phyloP scores from a whole-genome alignment of 2,329 filamentous ascomycete species.

The Anthostomella pinea region DNA sequence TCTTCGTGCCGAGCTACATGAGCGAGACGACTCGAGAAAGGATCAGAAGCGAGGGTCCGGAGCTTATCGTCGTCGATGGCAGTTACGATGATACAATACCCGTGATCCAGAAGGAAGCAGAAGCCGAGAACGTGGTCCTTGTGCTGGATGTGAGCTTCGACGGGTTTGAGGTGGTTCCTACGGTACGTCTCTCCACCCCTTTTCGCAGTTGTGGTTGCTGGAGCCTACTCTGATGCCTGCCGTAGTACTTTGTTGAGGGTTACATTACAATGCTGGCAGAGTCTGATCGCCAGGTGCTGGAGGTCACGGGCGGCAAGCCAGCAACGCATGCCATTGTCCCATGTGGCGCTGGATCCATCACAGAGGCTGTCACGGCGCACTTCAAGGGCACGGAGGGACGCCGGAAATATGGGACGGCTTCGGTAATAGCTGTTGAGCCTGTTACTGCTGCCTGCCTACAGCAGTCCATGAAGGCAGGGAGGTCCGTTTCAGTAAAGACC shows the following conservation, averaged over 20 bases:
- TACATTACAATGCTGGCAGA: slow-evolving; percentile 73
- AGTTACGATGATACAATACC: slow-evolving; percentile 64
- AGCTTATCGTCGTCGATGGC: slow-evolving; percentile 52
- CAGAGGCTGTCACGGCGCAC: slow-evolving; percentile 64
- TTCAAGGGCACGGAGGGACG: slow-evolving; percentile 46
- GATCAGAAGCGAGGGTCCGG: slow-evolving; percentile 62
- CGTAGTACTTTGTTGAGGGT: slow-evolving; percentile 71
- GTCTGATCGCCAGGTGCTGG: slow-evolving; percentile 57
- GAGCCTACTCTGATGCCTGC: slow-evolving; percentile 2
- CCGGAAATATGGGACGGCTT: slow-evolving; percentile 17
- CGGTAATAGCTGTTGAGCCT: slow-evolving; percentile 68
- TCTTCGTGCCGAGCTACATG: slow-evolving; percentile 64
- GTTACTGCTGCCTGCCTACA: slow-evolving; percentile 60
- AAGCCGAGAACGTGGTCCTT: slow-evolving; percentile 46
- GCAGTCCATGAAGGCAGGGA: slow-evolving; percentile 48
- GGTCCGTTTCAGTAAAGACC: slow-evolving; percentile 50
- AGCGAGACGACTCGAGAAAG: slow-evolving; percentile 47
- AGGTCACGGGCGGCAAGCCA: slow-evolving; percentile 31
- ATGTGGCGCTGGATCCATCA: slow-evolving; percentile 71
- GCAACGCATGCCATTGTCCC: slow-evolving; percentile 58
- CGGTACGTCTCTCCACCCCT: slow-evolving; percentile 34
- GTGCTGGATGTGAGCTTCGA: slow-evolving; percentile 68
- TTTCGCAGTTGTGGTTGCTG: slow-evolving; percentile 8
- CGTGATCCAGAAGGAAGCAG: slow-evolving; percentile 43
- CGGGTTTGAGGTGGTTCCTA: slow-evolving; percentile 63